phyloP scores from a whole-genome alignment of 176 grass and related monocot species.

The Miscanthus lutarioriparius region DNA sequence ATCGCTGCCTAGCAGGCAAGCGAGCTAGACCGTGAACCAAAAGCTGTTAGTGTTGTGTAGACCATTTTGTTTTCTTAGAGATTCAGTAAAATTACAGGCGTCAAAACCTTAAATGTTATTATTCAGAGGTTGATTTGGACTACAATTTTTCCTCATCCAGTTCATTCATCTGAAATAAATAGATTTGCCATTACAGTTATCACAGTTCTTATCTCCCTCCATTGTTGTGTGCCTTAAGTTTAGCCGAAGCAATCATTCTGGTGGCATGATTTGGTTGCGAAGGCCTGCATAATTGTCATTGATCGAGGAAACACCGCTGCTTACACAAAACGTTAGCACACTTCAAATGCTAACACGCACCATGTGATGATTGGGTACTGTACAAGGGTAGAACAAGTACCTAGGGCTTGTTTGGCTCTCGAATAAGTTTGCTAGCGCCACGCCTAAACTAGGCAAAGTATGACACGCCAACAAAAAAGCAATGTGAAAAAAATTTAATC shows the following conservation, averaged over 20 bases:
- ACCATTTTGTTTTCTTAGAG: no score
- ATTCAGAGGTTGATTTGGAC: neutral
- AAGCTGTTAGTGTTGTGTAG: no score
- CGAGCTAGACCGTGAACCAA: no score
- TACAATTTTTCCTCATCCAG: neutral
- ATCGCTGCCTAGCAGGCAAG: no score
- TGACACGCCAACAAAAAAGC: neutral
- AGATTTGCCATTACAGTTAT: neutral
- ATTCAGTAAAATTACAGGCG: neutral
- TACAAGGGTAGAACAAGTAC: neutral
- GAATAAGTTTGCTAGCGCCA: neutral
- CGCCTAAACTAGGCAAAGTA: neutral
- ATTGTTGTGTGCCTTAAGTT: no score
- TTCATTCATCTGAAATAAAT: neutral
- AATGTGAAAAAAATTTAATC: neutral
- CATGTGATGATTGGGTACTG: neutral
- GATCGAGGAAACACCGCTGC: no score
- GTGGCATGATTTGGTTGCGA: neutral
- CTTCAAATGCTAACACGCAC: constrained; percentile 7
- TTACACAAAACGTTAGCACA: neutral
- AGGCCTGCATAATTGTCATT: no score
- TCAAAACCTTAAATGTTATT: no score
- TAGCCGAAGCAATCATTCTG: neutral
- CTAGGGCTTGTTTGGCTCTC: neutral
- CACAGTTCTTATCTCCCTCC: neutral